Conservation (phyloP, 2,329 filamentous ascomycete species). For the Calcarisporium arbuscula region DNA sequence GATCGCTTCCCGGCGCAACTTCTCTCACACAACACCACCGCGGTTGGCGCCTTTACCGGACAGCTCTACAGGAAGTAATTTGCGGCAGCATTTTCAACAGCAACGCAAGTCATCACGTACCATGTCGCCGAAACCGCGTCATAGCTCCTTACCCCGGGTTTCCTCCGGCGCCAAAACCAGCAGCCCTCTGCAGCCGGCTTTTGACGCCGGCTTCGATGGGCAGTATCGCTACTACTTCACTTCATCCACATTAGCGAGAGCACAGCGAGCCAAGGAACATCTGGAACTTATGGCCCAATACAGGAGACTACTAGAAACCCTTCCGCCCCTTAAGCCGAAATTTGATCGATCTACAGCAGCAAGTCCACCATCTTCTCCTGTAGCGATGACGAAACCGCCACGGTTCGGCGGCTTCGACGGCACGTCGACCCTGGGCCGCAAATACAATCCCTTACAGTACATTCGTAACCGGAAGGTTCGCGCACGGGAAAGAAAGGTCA, state of each 20-base stretch:
- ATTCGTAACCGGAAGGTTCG: constrained; percentile 85
- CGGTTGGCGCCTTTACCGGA: constrained; percentile 47
- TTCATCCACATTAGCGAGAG: constrained; percentile 70
- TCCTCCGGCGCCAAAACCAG: constrained; percentile 32
- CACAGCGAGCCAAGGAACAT: constrained; percentile 76
- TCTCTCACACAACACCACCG: constrained; percentile 41
- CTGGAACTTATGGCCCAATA: constrained; percentile 85
- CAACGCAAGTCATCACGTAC: constrained; percentile 58
- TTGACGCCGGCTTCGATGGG: constrained; percentile 37
- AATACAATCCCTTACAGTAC: constrained; percentile 88
- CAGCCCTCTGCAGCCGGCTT: constrained; percentile 41
- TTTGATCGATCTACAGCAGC: constrained; percentile 30
- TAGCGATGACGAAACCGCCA: constrained; percentile 21
- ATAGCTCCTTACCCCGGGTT: constrained; percentile 32
- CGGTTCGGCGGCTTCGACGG: constrained; percentile 19
- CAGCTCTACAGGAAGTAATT: constrained; percentile 48
- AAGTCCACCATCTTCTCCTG: constrained; percentile 36
- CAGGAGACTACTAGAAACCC: constrained; percentile 66
- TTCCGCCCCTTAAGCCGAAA: constrained; percentile 63
- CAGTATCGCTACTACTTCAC: constrained; percentile 63
- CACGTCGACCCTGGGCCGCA: constrained; percentile 50
- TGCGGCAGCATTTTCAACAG: constrained; percentile 65
- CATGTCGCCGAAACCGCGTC: constrained; percentile 51
- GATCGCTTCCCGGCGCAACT: constrained; percentile 53
- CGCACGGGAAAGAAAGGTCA: constrained; percentile 65